Base-by-base conservation (phyloP, 2,329 filamentous ascomycete genomes). In the Thielaviopsis euricoi region DNA sequence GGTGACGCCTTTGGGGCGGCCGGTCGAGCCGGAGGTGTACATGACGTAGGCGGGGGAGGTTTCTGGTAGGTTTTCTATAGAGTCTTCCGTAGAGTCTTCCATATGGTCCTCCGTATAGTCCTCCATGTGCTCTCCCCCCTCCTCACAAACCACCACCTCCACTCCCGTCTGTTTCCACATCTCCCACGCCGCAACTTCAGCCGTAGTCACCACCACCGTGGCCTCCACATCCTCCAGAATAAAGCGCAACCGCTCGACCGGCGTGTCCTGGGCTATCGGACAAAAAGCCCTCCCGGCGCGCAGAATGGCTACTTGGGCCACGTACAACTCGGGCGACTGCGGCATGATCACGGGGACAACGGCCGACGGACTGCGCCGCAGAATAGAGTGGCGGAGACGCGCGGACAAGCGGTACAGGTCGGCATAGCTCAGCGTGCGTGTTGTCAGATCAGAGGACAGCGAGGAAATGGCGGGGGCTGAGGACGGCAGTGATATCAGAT, bases 11-110 rank as follows among this genome's bases (percentile, higher is more conserved):
- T 96, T 96, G 0, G 90, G 90, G 4, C 83, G 81, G 13, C 90
- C 90, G 0, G 89, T 95, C 5, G 88, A 94, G 2, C 89, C 89
- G 52, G 88, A 94, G 0, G 90, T 95, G 68, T 95, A 96, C 82
- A 95, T 89, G 60, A 95, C 80, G 72, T 96, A 96, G 23, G 90
- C 89, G 23, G 90, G 68, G 60, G 77, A 71, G 1, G 71, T 65
- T 0, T 12, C 13, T 9, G 15, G 15, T 21, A 52, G 23, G 5
- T 33, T 2, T 33, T 10, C 29, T 4, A 7, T 26, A 5, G 15
- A n/a, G 29, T 33, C 7, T 40, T 13, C 50, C 12, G 15, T 19
- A 6, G 46, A 37, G 10, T 15, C 33, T 33, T 10, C 29, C 3
- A 7, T 26, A 5, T 9, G n/a, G 29, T 33, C 7, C 26, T 13